Evolutionary conservation across 768 basidiomycete species (phyloP), one percentile per base, ranked within the genome.

Genomic region (Amanita thiersii): DNA sequence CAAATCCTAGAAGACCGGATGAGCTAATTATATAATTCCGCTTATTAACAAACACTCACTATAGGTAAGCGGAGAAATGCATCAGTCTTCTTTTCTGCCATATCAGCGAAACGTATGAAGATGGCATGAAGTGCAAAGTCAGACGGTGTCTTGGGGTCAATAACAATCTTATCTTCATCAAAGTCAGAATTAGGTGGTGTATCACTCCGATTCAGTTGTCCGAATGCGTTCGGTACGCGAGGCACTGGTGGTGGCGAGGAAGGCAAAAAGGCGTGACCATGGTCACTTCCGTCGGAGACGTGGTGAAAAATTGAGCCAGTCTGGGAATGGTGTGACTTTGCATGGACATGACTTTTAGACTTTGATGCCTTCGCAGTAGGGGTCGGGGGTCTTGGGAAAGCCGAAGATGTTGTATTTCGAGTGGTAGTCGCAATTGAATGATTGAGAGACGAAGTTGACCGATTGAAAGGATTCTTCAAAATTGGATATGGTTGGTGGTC

Each of bases 81-180:
- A 8, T 82, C 76, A n/a, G 93, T 82, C 52, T 89, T 89, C 20
- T 65, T 65, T 59, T 94, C 89, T 1, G 87, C 86, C 3, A 75
- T 66, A 1, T 81, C 73, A 6, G 85, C 86, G 51, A 93, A 93
- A 2, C 85, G 80, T 30, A 88, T 86, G 56, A 93, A 91, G 4
- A 93, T 74, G 0, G 88, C 86, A 54, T 89, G 86, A 9, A 93
- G 63, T 1, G 91, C 91, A 51, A 85, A 92, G 52, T 93, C 91
- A 0, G 83, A 80, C 1, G 91, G 89, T 8, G 84, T 88, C 54
- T 79, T 85, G 0, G 84, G 83, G 37, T 85, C 81, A 52, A 75
- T 70, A 15, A 73, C 62, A 35, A 81, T 69, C 52, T 78, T 77
- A 50, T 85, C 83, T 9, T 84, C 85, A 32, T 79, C 75, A 20